Conservation (phyloP, 768 basidiomycete species). For the Psilocybe tampanensis region DNA sequence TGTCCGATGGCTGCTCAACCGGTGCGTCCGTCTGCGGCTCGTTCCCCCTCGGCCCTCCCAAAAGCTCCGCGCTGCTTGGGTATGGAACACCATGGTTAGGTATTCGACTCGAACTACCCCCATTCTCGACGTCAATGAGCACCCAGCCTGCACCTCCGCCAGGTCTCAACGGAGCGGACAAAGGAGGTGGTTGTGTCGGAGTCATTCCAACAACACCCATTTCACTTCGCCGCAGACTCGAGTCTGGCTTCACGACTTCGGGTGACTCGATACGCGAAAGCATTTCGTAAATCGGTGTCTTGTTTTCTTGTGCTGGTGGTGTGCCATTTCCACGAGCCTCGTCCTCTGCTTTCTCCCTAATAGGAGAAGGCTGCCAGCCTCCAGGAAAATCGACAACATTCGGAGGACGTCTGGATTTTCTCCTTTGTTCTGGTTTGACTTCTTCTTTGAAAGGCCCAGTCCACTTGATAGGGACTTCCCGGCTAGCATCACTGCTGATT, state of each 20-base stretch:
- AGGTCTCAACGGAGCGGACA: conserved; percentile 18
- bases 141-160: conserved; percentile 62
- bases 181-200: conserved; percentile 29
- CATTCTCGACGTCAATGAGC: conserved; percentile 58
- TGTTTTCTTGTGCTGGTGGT: conserved; percentile 16
- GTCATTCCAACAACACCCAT: conserved; percentile 59
- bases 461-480: conserved; percentile 65
- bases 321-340: not conserved
- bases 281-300: conserved; percentile 49
- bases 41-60: conserved; percentile 19
- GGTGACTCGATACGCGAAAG: conserved; percentile 55
- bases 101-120: not conserved
- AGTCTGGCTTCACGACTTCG: conserved; percentile 46
- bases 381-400: conserved; percentile 48
- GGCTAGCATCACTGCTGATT: conserved; percentile 42
- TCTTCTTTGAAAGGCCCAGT: conserved; percentile 40
- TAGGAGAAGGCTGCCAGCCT: conserved; percentile 56
- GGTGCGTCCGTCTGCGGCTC: conserved; percentile 2
- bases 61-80: not conserved
- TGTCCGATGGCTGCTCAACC: conserved; percentile 33
- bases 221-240: conserved; percentile 60
- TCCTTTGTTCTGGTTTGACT: conserved; percentile 17
- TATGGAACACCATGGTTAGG: not conserved
- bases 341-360: conserved; percentile 46
- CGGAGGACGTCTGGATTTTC: conserved; percentile 15